Conservation (phyloP, 768 basidiomycete genomes). For the Daedaleopsis sinensis region DNA sequence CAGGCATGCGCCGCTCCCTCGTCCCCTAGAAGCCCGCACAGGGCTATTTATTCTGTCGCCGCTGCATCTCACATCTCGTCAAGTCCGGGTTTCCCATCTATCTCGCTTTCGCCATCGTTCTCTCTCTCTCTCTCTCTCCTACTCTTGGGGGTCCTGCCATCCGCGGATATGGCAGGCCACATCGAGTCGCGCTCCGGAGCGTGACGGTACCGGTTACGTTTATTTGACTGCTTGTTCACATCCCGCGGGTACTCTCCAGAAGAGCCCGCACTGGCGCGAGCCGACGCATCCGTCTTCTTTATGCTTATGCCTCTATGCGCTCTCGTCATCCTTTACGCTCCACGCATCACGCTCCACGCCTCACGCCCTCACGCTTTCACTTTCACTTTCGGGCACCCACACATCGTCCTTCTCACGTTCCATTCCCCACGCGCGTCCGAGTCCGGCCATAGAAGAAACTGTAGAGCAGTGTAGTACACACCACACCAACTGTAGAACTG, state of each 20-base stretch:
- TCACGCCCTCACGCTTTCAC: neutral
- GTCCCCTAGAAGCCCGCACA: conserved; percentile 6
- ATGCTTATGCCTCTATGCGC: neutral
- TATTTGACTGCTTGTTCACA: neutral
- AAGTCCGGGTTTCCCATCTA: neutral
- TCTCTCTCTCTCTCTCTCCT: neutral
- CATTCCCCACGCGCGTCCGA: neutral
- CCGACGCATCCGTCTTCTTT: neutral
- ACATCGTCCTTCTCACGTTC: neutral
- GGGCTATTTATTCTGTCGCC: conserved; percentile 17
- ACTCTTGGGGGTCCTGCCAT: conserved; percentile 7
- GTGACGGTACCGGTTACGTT: conserved; percentile 3
- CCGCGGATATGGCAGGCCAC: conserved; percentile 12
- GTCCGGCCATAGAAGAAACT: neutral
- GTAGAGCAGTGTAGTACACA: neutral
- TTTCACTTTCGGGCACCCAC: too few species aligned
- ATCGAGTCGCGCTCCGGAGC: conserved; percentile 12
- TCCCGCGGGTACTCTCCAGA: conserved; percentile 11
- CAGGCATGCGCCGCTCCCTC: neutral
- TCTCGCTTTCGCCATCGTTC: neutral
- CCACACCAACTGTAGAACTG: neutral
- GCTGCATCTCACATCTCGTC: neutral
- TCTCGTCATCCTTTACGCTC: neutral
- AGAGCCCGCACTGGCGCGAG: conserved; percentile 3
- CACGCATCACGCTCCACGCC: neutral